Percentiles rank a stretch among this genome's conserved stretches.
phyloP scores from a whole-genome alignment of 2,329 filamentous ascomycete genomes.

The Colletotrichum godetiae region DNA sequence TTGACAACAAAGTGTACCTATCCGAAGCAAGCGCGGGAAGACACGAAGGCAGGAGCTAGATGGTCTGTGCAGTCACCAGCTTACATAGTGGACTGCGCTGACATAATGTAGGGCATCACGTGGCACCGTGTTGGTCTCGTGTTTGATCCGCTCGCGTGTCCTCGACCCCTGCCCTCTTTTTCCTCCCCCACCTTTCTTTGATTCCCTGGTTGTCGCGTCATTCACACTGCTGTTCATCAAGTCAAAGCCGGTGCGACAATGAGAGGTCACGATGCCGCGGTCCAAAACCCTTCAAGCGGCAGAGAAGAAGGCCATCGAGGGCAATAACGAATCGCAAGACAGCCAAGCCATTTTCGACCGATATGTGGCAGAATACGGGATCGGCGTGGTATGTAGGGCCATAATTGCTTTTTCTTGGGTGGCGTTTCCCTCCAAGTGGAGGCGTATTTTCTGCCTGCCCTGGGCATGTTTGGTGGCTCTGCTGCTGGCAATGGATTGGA shows the following conservation, averaged over 20 bases:
- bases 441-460: slow-evolving; percentile 13
- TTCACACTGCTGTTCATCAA: not conserved
- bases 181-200: not conserved
- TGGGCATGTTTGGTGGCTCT: slow-evolving; percentile 20
- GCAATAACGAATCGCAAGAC: slow-evolving; percentile 54
- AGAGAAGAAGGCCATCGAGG: slow-evolving; percentile 42
- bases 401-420: slow-evolving; percentile 31
- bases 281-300: slow-evolving; percentile 42
- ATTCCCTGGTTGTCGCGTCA: not conserved
- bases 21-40: too few relatives aligned
- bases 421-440: slow-evolving; percentile 23
- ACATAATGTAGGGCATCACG: not conserved
- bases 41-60: too few relatives aligned
- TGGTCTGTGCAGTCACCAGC: too few relatives aligned
- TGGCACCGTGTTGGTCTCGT: not conserved
- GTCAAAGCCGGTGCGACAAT: not conserved
- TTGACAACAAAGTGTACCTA: too few relatives aligned
- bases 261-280: slow-evolving; percentile 42
- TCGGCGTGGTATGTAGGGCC: slow-evolving; percentile 50
- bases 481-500: slow-evolving; percentile 15
- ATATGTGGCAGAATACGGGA: slow-evolving; percentile 51
- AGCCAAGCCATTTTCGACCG: slow-evolving; percentile 54
- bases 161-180: not conserved
- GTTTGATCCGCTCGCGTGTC: not conserved
- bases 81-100: not conserved